A percentile compares a stretch with the other conserved stretches of the same genome.
Conservation (phyloP, 2,329 filamentous ascomycete species). For the Myriosclerotinia scirpicola region DNA sequence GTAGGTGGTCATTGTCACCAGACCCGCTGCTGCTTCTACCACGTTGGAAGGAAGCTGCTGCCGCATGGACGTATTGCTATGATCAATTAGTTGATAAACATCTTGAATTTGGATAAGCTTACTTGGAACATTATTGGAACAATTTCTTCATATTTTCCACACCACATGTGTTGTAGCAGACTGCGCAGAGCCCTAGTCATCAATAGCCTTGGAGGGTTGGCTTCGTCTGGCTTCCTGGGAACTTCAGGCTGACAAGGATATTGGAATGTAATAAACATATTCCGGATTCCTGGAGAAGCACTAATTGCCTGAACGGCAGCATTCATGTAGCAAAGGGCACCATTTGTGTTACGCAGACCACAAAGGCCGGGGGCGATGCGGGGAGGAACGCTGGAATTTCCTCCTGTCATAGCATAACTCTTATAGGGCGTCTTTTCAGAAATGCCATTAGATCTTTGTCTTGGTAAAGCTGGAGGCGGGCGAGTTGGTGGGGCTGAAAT, state of each 20-base stretch:
- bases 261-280: conserved; percentile 59
- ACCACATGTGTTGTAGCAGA: conserved; percentile 48
- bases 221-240: conserved; percentile 61
- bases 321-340: conserved; percentile 84
- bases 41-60: conserved; percentile 23
- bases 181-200: conserved; percentile 61
- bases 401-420: conserved; percentile 27
- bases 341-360: conserved; percentile 76
- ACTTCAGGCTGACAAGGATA: conserved; percentile 64
- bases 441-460: conserved; percentile 78
- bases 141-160: conserved; percentile 43
- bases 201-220: conserved; percentile 54
- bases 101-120: not conserved
- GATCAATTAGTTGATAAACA: conserved; percentile 15
- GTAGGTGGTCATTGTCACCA: not conserved
- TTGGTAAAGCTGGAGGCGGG: conserved; percentile 55
- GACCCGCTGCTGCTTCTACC: not conserved
- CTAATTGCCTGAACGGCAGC: conserved; percentile 82
- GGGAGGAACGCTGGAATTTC: conserved; percentile 30
- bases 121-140: conserved; percentile 59
- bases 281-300: conserved; percentile 67
- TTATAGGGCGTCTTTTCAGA: conserved; percentile 51
- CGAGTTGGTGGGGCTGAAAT: conserved; percentile 42
- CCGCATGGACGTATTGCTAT: conserved; percentile 35
- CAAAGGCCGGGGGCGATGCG: conserved; percentile 51